Percentiles rank a stretch among this genome's conserved stretches.
Evolutionary conservation across 192 early-diverging fungal species (phyloP).

Genomic region (Coemansia sp.): DNA sequence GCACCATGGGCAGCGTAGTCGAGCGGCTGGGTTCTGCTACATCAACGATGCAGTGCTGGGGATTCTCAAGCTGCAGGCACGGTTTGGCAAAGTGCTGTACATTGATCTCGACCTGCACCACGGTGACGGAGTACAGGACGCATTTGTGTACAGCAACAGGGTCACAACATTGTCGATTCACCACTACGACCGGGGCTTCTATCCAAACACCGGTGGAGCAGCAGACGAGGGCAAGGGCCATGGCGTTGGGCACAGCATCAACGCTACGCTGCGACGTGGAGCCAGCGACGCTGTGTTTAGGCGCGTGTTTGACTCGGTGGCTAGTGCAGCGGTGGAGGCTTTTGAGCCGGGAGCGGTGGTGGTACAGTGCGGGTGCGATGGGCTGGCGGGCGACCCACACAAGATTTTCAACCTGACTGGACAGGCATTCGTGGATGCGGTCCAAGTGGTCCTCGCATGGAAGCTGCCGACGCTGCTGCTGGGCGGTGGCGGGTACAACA

Average conservation of each 20-base stretch:
- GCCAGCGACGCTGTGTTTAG: slow-evolving; percentile 86
- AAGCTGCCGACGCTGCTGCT: slow-evolving; percentile 30
- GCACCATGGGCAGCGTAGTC: slow-evolving; percentile 86
- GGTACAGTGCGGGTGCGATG: slow-evolving; percentile 83
- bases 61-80: slow-evolving; percentile 78
- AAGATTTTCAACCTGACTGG: slow-evolving; percentile 46
- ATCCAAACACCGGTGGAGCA: slow-evolving; percentile 85
- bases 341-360: slow-evolving; percentile 87
- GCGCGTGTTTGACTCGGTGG: slow-evolving; percentile 74
- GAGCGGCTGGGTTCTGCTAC: slow-evolving; percentile 97
- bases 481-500: slow-evolving; percentile 87
- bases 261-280: slow-evolving; percentile 86
- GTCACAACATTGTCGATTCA: slow-evolving; percentile 98
- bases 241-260: slow-evolving; percentile 85
- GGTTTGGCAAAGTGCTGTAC: slow-evolving; percentile 87
- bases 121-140: slow-evolving; percentile 97
- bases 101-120: slow-evolving; percentile 98
- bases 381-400: slow-evolving; percentile 53
- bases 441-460: slow-evolving; percentile 24
- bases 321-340: slow-evolving; percentile 67
- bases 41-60: slow-evolving; percentile 98
- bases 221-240: slow-evolving; percentile 76
- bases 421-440: slow-evolving; percentile 24
- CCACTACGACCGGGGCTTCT: slow-evolving; percentile 91
- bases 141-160: slow-evolving; percentile 87